Percentiles rank a stretch among this genome's conserved stretches.
These are phyloP conservation scores for Fusarium hostae DNA, from an alignment of 2,329 filamentous ascomycete species.

Conservation along the genomic window DNA sequence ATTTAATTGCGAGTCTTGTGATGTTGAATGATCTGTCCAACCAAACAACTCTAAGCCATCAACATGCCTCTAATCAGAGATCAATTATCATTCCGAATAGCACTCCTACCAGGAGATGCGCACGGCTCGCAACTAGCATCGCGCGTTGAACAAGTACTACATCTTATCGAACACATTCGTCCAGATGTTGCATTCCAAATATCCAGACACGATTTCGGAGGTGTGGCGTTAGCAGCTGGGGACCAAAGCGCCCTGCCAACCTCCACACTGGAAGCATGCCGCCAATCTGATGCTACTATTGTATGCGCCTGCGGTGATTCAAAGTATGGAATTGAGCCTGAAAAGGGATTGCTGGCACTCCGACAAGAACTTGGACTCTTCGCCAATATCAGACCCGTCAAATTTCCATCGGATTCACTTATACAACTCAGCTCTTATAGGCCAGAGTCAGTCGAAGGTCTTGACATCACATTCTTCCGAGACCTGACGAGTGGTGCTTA, in stretches of 20 bases:
- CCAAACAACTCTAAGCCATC: neutral
- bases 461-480: conserved; percentile 81
- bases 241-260: neutral
- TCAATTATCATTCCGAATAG: neutral
- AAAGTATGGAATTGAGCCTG: conserved; percentile 44
- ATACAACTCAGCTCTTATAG: conserved; percentile 77
- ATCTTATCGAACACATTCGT: conserved; percentile 13
- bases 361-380: conserved; percentile 68
- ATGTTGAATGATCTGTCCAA: neutral
- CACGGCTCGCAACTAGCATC: conserved; percentile 16
- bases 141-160: neutral
- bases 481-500: conserved; percentile 83
- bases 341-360: conserved; percentile 78
- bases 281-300: conserved; percentile 9
- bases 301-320: conserved; percentile 22
- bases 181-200: conserved; percentile 12
- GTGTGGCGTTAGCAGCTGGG: neutral
- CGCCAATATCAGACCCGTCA: conserved; percentile 79
- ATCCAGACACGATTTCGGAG: conserved; percentile 6
- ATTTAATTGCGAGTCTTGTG: neutral
- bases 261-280: conserved; percentile 23
- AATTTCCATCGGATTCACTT: conserved; percentile 77
- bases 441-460: conserved; percentile 72
- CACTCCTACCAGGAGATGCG: conserved; percentile 21
- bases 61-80: conserved; percentile 15